Evolutionary conservation across 176 grass and related monocot genomes (phyloP), one percentile per base, ranked within the genome.

Genomic region (Rhynchospora tenuis): DNA sequence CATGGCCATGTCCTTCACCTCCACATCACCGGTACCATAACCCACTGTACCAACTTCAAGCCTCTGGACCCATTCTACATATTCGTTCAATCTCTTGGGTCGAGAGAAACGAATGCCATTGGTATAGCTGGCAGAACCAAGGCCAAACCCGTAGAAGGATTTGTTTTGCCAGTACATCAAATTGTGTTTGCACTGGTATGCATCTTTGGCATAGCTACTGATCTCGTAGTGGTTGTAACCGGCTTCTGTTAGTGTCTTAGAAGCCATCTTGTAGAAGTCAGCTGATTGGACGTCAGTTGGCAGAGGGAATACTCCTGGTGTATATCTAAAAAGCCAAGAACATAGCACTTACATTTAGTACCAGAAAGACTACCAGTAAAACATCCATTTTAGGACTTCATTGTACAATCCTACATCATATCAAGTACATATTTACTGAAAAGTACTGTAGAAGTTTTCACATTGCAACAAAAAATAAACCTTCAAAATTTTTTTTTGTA

Each of bases 121-220:
- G 10, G 88, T 92, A 78, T 94, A 97, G 73, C 95, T 97, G 27
- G 95, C 87, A 0, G 90, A 97, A 31, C 95, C 95, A 3, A 94
- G 85, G 57, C 95, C 92, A 20, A 97, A 97, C 1, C 87, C 95
- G 78, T 94, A 92, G 78, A 97, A 97, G 6, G 95, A 75, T 74
- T 80, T 87, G 42, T 92, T 94, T 33, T 91, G 83, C 92, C 95
- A 94, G 55, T 94, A 97, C 19, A 89, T 92, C 54, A 88, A 57
- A 63, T 97, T 94, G 83, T 97, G 95, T 85, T 97, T 94, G 85
- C 92, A 97, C 59, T 92, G 87, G 76, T 89, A 97, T 15, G 92
- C 83, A 73, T 90, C 66, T 81, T 89, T 92, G 28, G 90, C 89
- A 85, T 98, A 98, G 81, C 95, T 97, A 83, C 92, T 98, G 64